Conservation (phyloP, 345 rosid species). For the Hibiscus mutabilis region DNA sequence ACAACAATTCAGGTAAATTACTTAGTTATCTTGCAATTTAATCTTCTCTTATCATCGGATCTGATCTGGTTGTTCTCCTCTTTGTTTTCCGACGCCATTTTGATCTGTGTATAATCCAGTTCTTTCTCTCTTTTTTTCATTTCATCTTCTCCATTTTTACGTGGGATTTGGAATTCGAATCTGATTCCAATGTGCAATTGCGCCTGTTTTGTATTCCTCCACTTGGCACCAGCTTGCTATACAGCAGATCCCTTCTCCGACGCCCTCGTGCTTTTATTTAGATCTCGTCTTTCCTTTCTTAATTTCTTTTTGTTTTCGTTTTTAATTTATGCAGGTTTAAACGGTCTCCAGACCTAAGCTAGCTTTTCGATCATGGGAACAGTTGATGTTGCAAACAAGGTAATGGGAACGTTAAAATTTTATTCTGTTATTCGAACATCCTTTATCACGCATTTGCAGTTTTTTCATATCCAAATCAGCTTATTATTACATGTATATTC, state of each 20-base stretch:
- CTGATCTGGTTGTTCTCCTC: not conserved
- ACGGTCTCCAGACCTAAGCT: not conserved
- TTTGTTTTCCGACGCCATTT: not conserved
- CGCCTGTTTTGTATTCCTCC: not conserved
- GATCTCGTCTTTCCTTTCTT: not conserved
- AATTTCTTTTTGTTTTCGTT: not conserved
- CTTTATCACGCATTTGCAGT: not conserved
- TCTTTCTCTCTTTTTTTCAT: not conserved
- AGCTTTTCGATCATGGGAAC: slow-evolving; percentile 42
- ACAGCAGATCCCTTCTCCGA: not conserved
- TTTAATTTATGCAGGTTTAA: slow-evolving; percentile 7
- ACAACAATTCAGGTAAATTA: not conserved
- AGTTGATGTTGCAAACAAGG: slow-evolving; percentile 43
- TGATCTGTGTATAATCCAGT: not conserved
- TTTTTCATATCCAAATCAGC: not conserved
- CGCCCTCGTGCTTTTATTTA: not conserved
- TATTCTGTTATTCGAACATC: not conserved
- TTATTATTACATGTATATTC: slow-evolving; percentile 12
- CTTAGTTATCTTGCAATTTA: not conserved
- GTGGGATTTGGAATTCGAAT: not conserved
- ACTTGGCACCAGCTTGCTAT: not conserved
- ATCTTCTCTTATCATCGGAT: not conserved
- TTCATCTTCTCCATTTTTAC: not conserved
- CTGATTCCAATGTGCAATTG: not conserved
- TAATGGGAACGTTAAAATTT: not conserved